Evolutionary conservation across 257 asterid species (phyloP), one percentile per base, ranked within the genome.

Genomic region (Thymus mandschuricus): DNA sequence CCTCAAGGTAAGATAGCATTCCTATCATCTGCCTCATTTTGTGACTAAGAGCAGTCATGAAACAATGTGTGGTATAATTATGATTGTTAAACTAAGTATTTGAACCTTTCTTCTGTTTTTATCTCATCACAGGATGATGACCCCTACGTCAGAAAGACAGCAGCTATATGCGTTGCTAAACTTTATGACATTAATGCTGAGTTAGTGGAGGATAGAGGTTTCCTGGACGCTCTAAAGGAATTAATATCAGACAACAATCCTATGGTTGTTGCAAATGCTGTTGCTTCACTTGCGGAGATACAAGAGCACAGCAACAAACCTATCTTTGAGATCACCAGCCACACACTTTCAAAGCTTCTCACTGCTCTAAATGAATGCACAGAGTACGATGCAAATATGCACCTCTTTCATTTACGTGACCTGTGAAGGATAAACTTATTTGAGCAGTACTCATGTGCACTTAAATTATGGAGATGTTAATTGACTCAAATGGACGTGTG

Each of bases 301-400:
- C 99, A 95, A 82, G 99, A 95, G 78, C 84, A 75, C 81, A 90
- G 97, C 78, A 84, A 88, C 83, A 86, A 77, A 64, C 97, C 97
- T 76, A 81, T 95, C 76, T 95, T 95, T 62, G 99, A 95, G 86
- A 87, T 95, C 80, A 95, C 98, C 74, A 92, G 95, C 79, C 90
- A 88, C 82, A 92, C 98, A n/a, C 89, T 92, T 28, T 80, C 97
- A 58, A 95, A 95, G 91, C 98, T 95, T 81, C 96, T 95, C 55
- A 95, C 99, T 43, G 99, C 99, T 76, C 91, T 95, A 71, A 95
- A 95, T 76, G 99, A 95, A 80, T 95, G 99, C 91, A 95, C 99
- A 27, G 99, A 95, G 99, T 95, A 83, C 74, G 99, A 49, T 7
- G 48, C 38, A 28, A 58, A 65, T 61, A 31, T 63, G 28, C 41